These are phyloP conservation scores for Houttuynia cordata DNA, from an alignment of 164 flowering plant species.

Conservation along the genomic window DNA sequence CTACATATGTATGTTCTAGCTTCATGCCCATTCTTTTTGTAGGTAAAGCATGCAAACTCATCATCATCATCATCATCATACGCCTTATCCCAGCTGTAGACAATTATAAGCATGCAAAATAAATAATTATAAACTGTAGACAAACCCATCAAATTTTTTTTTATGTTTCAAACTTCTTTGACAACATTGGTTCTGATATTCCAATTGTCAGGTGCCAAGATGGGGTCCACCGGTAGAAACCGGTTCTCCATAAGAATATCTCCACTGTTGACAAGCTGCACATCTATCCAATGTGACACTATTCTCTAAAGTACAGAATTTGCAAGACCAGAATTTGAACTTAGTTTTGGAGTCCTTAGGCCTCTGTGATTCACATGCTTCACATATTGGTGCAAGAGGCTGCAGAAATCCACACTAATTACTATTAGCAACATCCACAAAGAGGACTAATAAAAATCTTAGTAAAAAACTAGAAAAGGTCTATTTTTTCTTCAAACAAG, in stretches of 20 bases:
- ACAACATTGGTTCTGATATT: too few relatives aligned
- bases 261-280: conserved; percentile 79
- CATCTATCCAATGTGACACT: conserved; percentile 55
- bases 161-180: too few relatives aligned
- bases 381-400: conserved; percentile 65
- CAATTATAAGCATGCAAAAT: too few relatives aligned
- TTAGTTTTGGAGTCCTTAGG: conserved; percentile 38
- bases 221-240: conserved; percentile 33
- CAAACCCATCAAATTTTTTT: too few relatives aligned
- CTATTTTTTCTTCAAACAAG: not conserved
- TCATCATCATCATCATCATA: too few relatives aligned
- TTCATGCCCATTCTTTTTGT: too few relatives aligned
- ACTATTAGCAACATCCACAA: not conserved
- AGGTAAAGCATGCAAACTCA: too few relatives aligned
- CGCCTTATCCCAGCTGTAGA: too few relatives aligned
- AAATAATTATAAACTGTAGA: too few relatives aligned
- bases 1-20: too few relatives aligned
- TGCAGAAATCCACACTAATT: conserved; percentile 19
- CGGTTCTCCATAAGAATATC: conserved; percentile 75
- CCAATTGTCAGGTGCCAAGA: conserved; percentile 42
- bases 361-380: conserved; percentile 41
- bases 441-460: not conserved
- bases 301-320: conserved; percentile 81
- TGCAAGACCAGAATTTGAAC: conserved; percentile 65
- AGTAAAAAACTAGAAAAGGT: not conserved